phyloP scores from a whole-genome alignment of 2,329 filamentous ascomycete species.

The Fusarium decemcellulare region DNA sequence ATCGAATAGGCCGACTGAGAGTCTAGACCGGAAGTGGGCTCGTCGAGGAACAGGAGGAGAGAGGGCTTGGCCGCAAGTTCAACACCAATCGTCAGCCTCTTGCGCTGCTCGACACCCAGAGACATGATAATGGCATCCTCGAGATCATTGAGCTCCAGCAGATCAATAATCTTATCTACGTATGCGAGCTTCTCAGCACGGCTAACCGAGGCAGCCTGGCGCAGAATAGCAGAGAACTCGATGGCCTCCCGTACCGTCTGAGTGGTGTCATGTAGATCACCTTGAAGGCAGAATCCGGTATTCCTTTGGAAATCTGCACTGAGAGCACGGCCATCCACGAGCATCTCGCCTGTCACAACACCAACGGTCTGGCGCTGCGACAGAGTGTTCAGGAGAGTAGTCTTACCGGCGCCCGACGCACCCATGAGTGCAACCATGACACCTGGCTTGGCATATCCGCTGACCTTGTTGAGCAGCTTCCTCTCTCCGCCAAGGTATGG shows the following conservation, averaged over 20 bases:
- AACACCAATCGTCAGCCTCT: slow-evolving; percentile 67
- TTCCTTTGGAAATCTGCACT: slow-evolving; percentile 83
- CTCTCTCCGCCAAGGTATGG: slow-evolving; percentile 58
- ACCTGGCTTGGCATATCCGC: slow-evolving; percentile 85
- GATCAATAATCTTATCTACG: slow-evolving; percentile 74
- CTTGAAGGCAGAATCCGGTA: slow-evolving; percentile 76
- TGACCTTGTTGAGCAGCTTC: slow-evolving; percentile 65
- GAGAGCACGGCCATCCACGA: slow-evolving; percentile 79
- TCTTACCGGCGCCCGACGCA: slow-evolving; percentile 86
- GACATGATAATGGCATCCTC: slow-evolving; percentile 73
- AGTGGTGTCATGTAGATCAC: slow-evolving; percentile 74
- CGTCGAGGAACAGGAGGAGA: slow-evolving; percentile 73
- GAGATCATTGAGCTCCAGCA: slow-evolving; percentile 75
- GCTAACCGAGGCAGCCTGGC: slow-evolving; percentile 69
- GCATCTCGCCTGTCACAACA: slow-evolving; percentile 80
- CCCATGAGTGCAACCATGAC: slow-evolving; percentile 87
- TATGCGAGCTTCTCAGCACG: slow-evolving; percentile 75
- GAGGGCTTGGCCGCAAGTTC: slow-evolving; percentile 68
- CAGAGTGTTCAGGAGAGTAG: slow-evolving; percentile 82
- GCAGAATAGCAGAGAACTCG: slow-evolving; percentile 74
- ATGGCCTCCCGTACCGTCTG: slow-evolving; percentile 76
- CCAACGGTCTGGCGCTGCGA: slow-evolving; percentile 82
- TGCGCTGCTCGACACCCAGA: slow-evolving; percentile 70
- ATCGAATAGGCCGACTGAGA: slow-evolving; percentile 71
- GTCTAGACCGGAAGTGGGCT: slow-evolving; percentile 70